A percentile compares a stretch with the other conserved stretches of the same genome.
Evolutionary conservation across 78 protist genomes (phyloP).

Genomic region (Bigelowiella natans): DNA sequence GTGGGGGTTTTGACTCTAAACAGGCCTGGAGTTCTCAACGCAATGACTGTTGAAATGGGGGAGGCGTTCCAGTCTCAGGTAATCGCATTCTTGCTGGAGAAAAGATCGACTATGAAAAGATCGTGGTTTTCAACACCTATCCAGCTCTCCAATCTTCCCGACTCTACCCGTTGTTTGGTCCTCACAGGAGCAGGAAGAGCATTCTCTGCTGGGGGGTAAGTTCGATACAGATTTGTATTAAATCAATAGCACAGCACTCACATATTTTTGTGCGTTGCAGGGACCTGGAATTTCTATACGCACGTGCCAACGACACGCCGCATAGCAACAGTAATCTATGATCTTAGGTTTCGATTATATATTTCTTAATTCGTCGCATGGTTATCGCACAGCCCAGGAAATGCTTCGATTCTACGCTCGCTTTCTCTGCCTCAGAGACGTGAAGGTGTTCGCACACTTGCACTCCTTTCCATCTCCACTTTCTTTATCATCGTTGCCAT

Average conservation of each 20-base stretch:
- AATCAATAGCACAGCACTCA: too few species aligned
- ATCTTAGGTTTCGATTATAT: too few species aligned
- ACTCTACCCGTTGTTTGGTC: neutral
- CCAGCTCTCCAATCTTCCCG: neutral
- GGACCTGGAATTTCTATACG: too few species aligned
- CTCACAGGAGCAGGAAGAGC: neutral
- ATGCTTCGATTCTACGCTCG: neutral
- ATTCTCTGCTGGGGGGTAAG: neutral
- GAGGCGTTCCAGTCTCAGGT: neutral
- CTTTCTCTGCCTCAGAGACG: neutral
- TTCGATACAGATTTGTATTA: too few species aligned
- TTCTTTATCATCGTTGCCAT: too few species aligned
- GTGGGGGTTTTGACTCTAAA: neutral
- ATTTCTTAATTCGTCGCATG: too few species aligned
- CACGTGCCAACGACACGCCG: too few species aligned
- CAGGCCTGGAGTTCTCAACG: neutral
- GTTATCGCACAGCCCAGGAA: neutral
- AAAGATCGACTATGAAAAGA: neutral
- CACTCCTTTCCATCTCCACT: too few species aligned
- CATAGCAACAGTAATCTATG: too few species aligned
- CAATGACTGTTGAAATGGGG: neutral
- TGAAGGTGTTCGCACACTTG: neutral
- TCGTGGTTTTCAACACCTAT: neutral
- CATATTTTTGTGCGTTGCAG: too few species aligned
- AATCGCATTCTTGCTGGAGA: neutral